Conservation (phyloP, 257 asterid genomes). For the Solanum gracilifrons region DNA sequence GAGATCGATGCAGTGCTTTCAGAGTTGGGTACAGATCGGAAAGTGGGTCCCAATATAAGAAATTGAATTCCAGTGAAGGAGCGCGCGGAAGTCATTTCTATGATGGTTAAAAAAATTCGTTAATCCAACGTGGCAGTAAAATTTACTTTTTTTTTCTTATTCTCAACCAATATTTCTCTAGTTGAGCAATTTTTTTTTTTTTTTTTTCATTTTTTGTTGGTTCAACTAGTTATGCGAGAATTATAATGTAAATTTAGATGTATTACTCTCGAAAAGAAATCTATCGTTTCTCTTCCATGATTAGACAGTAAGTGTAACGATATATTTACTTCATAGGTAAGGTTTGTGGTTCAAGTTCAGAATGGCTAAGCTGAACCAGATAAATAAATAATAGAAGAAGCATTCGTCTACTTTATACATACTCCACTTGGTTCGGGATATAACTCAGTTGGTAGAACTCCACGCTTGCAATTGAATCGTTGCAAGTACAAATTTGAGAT, state of each 20-base stretch:
- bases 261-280: not conserved
- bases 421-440: not conserved
- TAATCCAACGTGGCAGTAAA: slow-evolving; percentile 1
- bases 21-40: slow-evolving; percentile 10
- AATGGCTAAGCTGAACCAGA: too few species aligned
- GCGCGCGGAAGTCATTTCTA: slow-evolving; percentile 1
- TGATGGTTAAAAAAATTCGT: not conserved
- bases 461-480: rapidly evolving
- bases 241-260: not conserved
- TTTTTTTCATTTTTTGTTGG: not conserved
- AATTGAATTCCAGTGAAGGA: slow-evolving; percentile 5
- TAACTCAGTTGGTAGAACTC: too few species aligned
- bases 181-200: not conserved
- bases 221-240: not conserved
- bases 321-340: too few species aligned
- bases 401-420: too few species aligned
- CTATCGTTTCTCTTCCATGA: too few species aligned
- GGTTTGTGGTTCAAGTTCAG: not conserved
- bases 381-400: not conserved
- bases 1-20: slow-evolving; percentile 29
- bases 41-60: slow-evolving; percentile 11
- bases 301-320: too few species aligned
- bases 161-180: not conserved
- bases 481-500: too few species aligned
- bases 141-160: not conserved